Base-by-base conservation (phyloP, 108 stramenopile species). In the Cyclostephanos tholiformis region DNA sequence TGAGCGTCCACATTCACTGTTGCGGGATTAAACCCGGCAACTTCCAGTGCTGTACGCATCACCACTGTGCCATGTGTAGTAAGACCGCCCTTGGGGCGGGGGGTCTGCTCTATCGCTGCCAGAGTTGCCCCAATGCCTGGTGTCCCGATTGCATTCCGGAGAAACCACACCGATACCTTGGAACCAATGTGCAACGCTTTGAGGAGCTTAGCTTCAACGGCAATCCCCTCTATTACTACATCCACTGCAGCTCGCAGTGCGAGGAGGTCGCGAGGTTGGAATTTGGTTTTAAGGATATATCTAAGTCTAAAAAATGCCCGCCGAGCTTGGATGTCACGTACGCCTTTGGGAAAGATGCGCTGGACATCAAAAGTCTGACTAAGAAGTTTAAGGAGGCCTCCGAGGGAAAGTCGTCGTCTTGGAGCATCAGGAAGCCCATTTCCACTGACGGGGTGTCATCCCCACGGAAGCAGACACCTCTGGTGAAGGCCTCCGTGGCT, bases 61-160 rank as follows among this genome's bases (percentile, higher is more conserved):
- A 97, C 82, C 65, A 63, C 32, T 97, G 97, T 68, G 38, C 38
- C 20, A 51, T 27, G 2, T 97, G 97, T 61, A 58, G 35, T 3
- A 88, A 91, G 59, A 84, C 69, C 16, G 73, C 85, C 13, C 19
- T 48, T 4, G 71, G 79, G 17, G 91, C 86, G 12, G 93, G 96
- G 3, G 95, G 95, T n/a, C 41, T 97, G 30, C 65, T 96, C 19
- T 97, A 92, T 66, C 90, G 91, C 9, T 97, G 96, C 75, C 72
- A 82, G 12, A 65, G 72, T 20, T 97, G 97, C 70, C 73, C 86
- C 27, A 67, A 61, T 14, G 77, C 90, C 30, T 94, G 78, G 68
- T 97, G 97, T 69, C 94, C 92, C 51, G 94, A 97, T 72, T 92
- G 91, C 65, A 62, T 97, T 43, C 88, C 90, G 20, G 78, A 76